Evolutionary conservation across 179 eudicot species (phyloP), one percentile per base, ranked within the genome.

Genomic region (Silene noctiflora): DNA sequence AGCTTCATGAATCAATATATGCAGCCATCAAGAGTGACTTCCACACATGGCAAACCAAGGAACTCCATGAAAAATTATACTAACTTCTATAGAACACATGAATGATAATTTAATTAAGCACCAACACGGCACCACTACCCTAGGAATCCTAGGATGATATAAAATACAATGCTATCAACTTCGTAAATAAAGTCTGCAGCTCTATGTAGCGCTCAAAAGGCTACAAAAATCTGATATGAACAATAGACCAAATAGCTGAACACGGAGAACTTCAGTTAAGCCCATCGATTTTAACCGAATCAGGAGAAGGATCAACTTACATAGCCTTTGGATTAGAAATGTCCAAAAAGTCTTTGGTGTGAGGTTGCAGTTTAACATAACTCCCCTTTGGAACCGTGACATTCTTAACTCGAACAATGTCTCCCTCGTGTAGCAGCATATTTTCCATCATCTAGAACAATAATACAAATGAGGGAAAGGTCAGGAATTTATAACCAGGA

Each of bases 251-350:
- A 61, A 59, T 10, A 59, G 61, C 35, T 16, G 58, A n/a, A 74
- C 9, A 60, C n/a, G 35, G 48, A 33, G 13, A 1, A 61, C 24
- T 63, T 21, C 60, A 27, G 22, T 67, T 67, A 1, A 65, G 68
- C 58, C 20, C 24, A 19, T 76, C 9, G 21, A 42, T 48, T 9
- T 14, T 16, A 14, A 46, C 19, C 14, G 1, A 64, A 62, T 16
- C 14, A 65, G 25, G 60, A 3, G 60, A 25, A 60, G 19, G 8
- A 75, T 67, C 69, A 72, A 76, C 93, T 85, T 78, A 94, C 98
- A 94, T 94, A 71, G 98, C 97, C 78, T 94, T 94, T n/a, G 98
- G 98, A 70, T 93, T 93, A 71, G 98, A 93, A 65, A 93, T 90
- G 81, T 91, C 95, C 88, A 93, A 83, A 86, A 93, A 94, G 88